Conservation (phyloP, 1,139 yeast genomes). For the Geotrichum citri-aurantii region DNA sequence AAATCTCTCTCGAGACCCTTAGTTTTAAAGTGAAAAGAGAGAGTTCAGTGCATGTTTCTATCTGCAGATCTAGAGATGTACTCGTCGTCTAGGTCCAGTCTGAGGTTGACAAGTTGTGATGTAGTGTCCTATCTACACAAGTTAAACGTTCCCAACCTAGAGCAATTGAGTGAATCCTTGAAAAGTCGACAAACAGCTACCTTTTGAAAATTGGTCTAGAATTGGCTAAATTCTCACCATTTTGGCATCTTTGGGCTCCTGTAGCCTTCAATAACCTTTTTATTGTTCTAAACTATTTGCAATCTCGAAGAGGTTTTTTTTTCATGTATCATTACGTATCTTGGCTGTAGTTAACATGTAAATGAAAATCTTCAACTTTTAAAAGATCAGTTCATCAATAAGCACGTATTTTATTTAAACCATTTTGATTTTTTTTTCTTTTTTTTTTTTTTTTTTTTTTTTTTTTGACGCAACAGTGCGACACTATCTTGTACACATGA, state of each 20-base stretch:
- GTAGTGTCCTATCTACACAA: background rate
- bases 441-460: background rate
- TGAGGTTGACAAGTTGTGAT: background rate
- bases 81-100: background rate
- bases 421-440: background rate
- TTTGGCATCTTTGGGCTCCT: background rate
- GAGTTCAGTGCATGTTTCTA: no score
- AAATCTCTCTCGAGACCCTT: background rate
- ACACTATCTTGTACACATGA: background rate
- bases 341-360: background rate
- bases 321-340: background rate
- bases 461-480: background rate
- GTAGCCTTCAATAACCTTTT: background rate
- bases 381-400: background rate
- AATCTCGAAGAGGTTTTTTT: background rate
- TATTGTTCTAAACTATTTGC: background rate
- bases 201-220: background rate
- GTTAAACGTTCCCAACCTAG: background rate
- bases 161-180: background rate
- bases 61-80: constrained; percentile 38
- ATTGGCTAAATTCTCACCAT: background rate
- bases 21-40: no score
- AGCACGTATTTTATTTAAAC: background rate
- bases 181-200: background rate
- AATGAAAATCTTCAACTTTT: background rate